Conservation (phyloP, 768 basidiomycete genomes). For the Fomitopsis serialis region DNA sequence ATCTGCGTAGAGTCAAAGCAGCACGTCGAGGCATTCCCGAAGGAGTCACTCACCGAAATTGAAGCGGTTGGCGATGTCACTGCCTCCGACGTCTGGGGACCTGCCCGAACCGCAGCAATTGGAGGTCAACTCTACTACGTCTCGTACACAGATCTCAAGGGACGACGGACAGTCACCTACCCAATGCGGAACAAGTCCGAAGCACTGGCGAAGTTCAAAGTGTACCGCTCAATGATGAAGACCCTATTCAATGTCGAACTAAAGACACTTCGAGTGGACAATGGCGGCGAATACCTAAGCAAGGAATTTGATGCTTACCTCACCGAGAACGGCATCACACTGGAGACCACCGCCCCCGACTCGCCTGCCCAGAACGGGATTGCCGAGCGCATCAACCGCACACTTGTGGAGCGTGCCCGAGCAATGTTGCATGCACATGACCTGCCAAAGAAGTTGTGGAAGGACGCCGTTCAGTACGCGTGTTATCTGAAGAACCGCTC, state of each 20-base stretch:
- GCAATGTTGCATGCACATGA: constrained; percentile 13
- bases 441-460: constrained; percentile 18
- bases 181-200: constrained; percentile 4
- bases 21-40: not conserved
- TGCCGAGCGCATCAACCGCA: constrained; percentile 20
- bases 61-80: constrained; percentile 3
- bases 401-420: constrained; percentile 9
- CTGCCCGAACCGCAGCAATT: constrained; percentile 4
- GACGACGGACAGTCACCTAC: constrained; percentile 1
- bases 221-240: constrained; percentile 1
- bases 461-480: constrained; percentile 13
- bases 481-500: constrained; percentile 16
- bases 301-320: constrained; percentile 7
- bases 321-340: constrained; percentile 9
- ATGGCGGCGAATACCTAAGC: constrained; percentile 20
- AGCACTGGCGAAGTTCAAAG: not conserved
- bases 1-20: constrained; percentile 20
- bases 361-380: constrained; percentile 19
- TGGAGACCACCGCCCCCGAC: constrained; percentile 16
- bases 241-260: not conserved
- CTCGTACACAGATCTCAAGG: constrained; percentile 18
- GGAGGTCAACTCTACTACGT: constrained; percentile 14
- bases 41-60: constrained; percentile 3
- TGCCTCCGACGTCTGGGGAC: constrained; percentile 16
- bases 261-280: constrained; percentile 18